Percentiles rank a stretch among this genome's conserved stretches.
Evolutionary conservation across 345 rosid genomes (phyloP).

Genomic region (Rhodamnia argentea): DNA sequence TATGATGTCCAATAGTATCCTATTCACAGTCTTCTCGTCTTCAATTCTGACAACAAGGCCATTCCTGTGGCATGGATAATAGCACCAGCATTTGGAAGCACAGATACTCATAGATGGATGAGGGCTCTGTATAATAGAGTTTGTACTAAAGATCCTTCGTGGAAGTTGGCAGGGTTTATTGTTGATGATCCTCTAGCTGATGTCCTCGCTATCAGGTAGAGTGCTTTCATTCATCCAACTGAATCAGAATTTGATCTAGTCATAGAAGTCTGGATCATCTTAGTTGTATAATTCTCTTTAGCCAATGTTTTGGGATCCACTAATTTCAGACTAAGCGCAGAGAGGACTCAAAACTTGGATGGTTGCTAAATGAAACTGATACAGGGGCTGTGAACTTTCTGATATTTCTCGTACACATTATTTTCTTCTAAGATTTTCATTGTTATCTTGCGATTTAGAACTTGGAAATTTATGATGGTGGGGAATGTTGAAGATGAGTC

Average conservation of each 20-base stretch:
- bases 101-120: slow-evolving; percentile 80
- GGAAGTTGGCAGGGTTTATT: slow-evolving; percentile 93
- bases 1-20: slow-evolving; percentile 54
- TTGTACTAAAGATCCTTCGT: slow-evolving; percentile 63
- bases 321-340: background rate
- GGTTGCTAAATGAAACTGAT: background rate
- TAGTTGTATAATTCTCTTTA: background rate
- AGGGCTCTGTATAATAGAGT: slow-evolving; percentile 88
- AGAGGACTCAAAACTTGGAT: background rate
- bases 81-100: slow-evolving; percentile 50
- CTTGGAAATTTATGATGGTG: background rate
- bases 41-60: slow-evolving; percentile 87
- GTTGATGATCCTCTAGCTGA: slow-evolving; percentile 88
- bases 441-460: background rate
- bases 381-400: background rate
- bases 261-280: background rate
- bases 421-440: background rate
- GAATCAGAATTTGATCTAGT: background rate
- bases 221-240: background rate
- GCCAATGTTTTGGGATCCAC: background rate
- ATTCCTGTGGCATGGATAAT: slow-evolving; percentile 97
- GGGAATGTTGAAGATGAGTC: background rate
- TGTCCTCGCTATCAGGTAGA: slow-evolving; percentile 57
- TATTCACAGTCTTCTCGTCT: slow-evolving; percentile 73
- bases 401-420: background rate